These are phyloP conservation scores for Circinella minor DNA, from an alignment of 371 early-diverging fungal species.

Conservation along the genomic window DNA sequence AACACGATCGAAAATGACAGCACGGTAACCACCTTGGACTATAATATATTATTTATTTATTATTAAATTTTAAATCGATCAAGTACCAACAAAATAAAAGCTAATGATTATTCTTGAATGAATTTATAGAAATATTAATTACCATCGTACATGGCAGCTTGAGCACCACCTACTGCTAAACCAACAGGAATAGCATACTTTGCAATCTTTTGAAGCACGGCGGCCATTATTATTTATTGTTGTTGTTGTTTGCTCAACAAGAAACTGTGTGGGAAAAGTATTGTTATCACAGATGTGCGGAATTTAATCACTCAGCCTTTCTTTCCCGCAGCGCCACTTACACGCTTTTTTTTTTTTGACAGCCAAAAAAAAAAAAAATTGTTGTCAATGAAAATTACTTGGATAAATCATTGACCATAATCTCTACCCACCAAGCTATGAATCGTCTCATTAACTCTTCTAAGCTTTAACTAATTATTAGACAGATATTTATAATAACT, in stretches of 20 bases:
- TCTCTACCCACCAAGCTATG: no score
- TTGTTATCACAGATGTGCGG: not conserved
- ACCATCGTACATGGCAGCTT: conserved; percentile 94
- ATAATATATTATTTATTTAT: not conserved
- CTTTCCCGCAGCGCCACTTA: no score
- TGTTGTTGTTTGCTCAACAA: not conserved
- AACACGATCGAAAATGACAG: conserved; percentile 95
- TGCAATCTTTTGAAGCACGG: conserved; percentile 61
- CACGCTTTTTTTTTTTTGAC: no score
- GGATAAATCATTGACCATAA: no score
- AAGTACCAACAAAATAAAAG: not conserved
- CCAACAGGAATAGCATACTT: conserved; percentile 74
- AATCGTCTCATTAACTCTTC: no score
- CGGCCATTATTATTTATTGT: conserved; percentile 32
- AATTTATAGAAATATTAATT: conserved; percentile 20
- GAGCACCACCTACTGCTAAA: conserved; percentile 66
- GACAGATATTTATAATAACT: no score
- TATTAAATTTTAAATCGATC: not conserved
- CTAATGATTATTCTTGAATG: not conserved
- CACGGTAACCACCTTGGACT: conserved; percentile 97
- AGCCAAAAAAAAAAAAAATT: no score
- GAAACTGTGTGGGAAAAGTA: not conserved
- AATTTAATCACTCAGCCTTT: no score
- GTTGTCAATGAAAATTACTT: no score
- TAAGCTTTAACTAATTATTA: no score